phyloP scores from a whole-genome alignment of 768 basidiomycete species.

The Termitomyces sp. region DNA sequence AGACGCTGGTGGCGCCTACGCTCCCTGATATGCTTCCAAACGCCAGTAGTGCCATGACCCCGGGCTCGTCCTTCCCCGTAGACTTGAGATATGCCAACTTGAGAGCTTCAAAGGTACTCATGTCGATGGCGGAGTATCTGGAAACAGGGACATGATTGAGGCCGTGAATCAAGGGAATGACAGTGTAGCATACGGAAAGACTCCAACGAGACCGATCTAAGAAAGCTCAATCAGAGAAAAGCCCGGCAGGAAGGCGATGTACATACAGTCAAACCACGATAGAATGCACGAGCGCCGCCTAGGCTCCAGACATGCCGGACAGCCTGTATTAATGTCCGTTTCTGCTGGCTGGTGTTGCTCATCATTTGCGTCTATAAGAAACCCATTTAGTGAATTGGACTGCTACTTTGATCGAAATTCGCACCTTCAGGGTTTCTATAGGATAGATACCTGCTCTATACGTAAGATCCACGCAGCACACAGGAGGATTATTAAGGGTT shows the following conservation, averaged over 20 bases:
- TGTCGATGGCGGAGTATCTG: slow-evolving; percentile 93
- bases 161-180: slow-evolving; percentile 1
- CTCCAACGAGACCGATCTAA: slow-evolving; percentile 92
- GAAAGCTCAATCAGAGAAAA: slow-evolving; percentile 13
- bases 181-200: slow-evolving; percentile 75
- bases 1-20: slow-evolving; percentile 91
- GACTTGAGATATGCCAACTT: slow-evolving; percentile 89
- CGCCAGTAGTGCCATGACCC: slow-evolving; percentile 79
- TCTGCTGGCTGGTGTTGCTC: slow-evolving; percentile 70
- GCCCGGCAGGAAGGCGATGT: slow-evolving; percentile 11
- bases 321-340: slow-evolving; percentile 58
- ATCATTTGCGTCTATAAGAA: slow-evolving; percentile 85
- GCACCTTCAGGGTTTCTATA: slow-evolving; percentile 91
- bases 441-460: slow-evolving; percentile 81
- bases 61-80: slow-evolving; percentile 86
- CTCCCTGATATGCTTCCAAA: slow-evolving; percentile 94
- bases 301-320: slow-evolving; percentile 73
- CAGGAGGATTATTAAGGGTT: slow-evolving; percentile 7
- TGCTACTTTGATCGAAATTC: slow-evolving; percentile 10
- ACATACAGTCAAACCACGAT: slow-evolving; percentile 86
- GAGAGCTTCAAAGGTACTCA: slow-evolving; percentile 95
- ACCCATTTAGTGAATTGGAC: slow-evolving; percentile 5
- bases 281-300: slow-evolving; percentile 82
- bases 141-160: slow-evolving; percentile 1
- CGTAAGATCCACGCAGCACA: slow-evolving; percentile 19